Evolutionary conservation across 257 asterid genomes (phyloP).

Genomic region (Gentiana macrophylla): DNA sequence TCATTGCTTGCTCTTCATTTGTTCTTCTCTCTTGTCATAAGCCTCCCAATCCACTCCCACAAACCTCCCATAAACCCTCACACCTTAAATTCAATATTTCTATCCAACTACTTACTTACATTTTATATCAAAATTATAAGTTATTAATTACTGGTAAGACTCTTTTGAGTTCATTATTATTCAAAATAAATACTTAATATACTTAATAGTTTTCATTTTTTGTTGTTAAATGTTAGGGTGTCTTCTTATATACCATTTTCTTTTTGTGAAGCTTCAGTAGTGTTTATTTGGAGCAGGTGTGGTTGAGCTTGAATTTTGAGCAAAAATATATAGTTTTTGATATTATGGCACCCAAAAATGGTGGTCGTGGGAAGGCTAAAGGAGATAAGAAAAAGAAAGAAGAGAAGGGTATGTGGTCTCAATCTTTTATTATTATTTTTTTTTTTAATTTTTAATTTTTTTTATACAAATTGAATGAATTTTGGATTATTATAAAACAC

Average conservation of each 20-base stretch:
- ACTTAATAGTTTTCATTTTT: too few species aligned
- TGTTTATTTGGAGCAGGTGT: too few species aligned
- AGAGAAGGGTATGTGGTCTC: slow-evolving; percentile 50
- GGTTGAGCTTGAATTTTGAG: not conserved
- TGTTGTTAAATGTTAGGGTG: too few species aligned
- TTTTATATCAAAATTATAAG: too few species aligned
- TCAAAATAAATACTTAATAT: too few species aligned
- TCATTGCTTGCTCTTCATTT: not conserved
- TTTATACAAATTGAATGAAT: too few species aligned
- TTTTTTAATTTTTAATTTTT: not conserved
- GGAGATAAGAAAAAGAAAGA: slow-evolving; percentile 96
- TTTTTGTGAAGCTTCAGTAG: too few species aligned
- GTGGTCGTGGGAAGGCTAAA: slow-evolving; percentile 73
- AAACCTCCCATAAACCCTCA: slow-evolving; percentile 25
- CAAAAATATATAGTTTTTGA: not conserved
- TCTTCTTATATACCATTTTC: too few species aligned
- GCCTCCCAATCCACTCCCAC: slow-evolving; percentile 17
- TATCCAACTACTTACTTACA: not conserved
- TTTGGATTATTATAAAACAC: too few species aligned
- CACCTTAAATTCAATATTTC: slow-evolving; percentile 2
- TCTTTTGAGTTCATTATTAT: too few species aligned
- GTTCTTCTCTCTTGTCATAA: slow-evolving; percentile 11
- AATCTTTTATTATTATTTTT: too few species aligned
- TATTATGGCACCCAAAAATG: slow-evolving; percentile 82
- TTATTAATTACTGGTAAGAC: too few species aligned